Conservation (phyloP, 1,284 basidiomycete genomes). For the Ganoderma multipileum region DNA sequence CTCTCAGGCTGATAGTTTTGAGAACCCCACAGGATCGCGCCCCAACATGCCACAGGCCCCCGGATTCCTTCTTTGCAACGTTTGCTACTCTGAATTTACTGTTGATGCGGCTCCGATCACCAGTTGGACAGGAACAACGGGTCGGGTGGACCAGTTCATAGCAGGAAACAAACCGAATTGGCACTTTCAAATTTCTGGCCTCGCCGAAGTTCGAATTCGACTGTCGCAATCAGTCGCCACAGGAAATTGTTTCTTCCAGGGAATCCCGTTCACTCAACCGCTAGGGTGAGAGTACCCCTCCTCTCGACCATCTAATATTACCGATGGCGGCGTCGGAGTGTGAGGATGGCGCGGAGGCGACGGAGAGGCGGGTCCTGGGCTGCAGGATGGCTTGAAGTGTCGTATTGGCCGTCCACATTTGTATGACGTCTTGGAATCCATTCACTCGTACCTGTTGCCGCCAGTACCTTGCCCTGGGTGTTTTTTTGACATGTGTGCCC, state of each 20-base stretch:
- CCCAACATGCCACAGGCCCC: neutral
- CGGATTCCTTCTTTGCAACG: neutral
- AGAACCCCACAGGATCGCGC: neutral
- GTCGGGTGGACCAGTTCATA: neutral
- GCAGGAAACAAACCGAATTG: neutral
- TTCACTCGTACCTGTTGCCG: neutral
- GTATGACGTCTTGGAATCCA: neutral
- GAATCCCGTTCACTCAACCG: neutral
- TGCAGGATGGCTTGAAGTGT: neutral
- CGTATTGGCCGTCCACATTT: neutral
- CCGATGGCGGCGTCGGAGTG: neutral
- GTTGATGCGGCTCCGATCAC: slow-evolving; percentile 8
- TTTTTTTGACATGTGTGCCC: neutral
- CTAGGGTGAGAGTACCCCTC: neutral
- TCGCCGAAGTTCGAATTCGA: neutral
- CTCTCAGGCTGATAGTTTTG: slow-evolving; percentile 19
- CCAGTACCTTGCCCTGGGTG: slow-evolving; percentile 13
- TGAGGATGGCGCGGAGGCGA: slow-evolving; percentile 1
- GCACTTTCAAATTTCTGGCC: neutral
- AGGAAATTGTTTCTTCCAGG: neutral
- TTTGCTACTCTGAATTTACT: neutral
- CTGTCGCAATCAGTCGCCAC: neutral
- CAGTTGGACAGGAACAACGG: neutral
- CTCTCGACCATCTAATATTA: slow-evolving; percentile 9
- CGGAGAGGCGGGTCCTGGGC: slow-evolving; percentile 12